phyloP scores from a whole-genome alignment of 2,329 filamentous ascomycete species.

The Dothistroma septosporum region DNA sequence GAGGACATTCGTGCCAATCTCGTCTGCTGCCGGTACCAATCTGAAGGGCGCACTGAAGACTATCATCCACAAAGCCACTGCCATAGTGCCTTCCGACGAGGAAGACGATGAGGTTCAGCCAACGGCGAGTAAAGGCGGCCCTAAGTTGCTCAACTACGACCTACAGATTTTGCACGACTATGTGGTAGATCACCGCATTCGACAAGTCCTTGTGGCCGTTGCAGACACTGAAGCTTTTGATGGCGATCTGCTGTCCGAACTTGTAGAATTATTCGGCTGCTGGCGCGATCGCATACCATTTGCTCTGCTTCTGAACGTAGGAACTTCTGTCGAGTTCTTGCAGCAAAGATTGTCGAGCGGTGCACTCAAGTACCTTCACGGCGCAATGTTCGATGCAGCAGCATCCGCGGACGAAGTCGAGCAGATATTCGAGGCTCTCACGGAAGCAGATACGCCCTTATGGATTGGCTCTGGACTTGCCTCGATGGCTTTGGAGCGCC shows the following conservation, averaged over 20 bases:
- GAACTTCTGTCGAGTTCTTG: slow-evolving; percentile 75
- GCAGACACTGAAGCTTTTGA: slow-evolving; percentile 83
- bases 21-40: slow-evolving; percentile 68
- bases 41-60: slow-evolving; percentile 69
- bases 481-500: slow-evolving; percentile 62
- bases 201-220: slow-evolving; percentile 66
- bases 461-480: slow-evolving; percentile 63
- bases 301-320: slow-evolving; percentile 71
- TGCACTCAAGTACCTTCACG: slow-evolving; percentile 63
- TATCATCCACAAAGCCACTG: slow-evolving; percentile 64
- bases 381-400: slow-evolving; percentile 72
- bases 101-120: slow-evolving; percentile 52
- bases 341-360: slow-evolving; percentile 68
- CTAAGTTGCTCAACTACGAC: slow-evolving; percentile 72
- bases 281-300: slow-evolving; percentile 77
- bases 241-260: slow-evolving; percentile 63
- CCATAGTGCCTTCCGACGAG: slow-evolving; percentile 39
- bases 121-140: slow-evolving; percentile 19
- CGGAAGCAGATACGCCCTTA: slow-evolving; percentile 53
- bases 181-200: slow-evolving; percentile 50
- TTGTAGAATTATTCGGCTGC: slow-evolving; percentile 63
- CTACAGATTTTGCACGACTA: slow-evolving; percentile 65
- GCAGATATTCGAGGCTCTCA: slow-evolving; percentile 65
- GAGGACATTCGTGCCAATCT: slow-evolving; percentile 61
- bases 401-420: slow-evolving; percentile 69